Conservation (phyloP, 2,329 filamentous ascomycete species). For the Aureobasidium melanogenum region DNA sequence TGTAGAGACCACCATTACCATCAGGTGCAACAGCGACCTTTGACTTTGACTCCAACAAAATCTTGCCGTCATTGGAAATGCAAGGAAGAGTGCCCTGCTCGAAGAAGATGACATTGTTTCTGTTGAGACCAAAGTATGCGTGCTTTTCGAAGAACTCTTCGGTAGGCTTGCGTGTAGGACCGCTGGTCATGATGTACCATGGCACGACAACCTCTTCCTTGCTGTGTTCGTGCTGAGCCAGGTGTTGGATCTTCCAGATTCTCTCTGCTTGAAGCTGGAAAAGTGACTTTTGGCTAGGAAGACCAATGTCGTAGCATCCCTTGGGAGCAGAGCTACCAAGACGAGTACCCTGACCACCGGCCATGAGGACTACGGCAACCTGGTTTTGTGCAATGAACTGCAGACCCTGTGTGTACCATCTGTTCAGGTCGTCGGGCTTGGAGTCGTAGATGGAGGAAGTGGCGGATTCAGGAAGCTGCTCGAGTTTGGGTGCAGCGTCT, state of each 20-base stretch:
- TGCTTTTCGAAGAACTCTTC: slow-evolving; percentile 86
- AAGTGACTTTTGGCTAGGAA: slow-evolving; percentile 85
- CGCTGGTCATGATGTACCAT: slow-evolving; percentile 99
- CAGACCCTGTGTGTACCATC: slow-evolving; percentile 70
- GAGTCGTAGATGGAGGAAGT: slow-evolving; percentile 90
- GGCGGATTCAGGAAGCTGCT: slow-evolving; percentile 79
- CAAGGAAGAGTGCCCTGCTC: slow-evolving; percentile 96
- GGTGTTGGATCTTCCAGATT: slow-evolving; percentile 73
- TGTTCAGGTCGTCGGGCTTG: slow-evolving; percentile 63
- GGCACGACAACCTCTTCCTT: slow-evolving; percentile 61
- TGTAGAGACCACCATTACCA: slow-evolving; percentile 94
- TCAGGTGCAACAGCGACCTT: slow-evolving; percentile 92
- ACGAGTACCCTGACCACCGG: slow-evolving; percentile 90
- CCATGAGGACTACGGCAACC: slow-evolving; percentile 87
- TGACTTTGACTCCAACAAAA: slow-evolving; percentile 81
- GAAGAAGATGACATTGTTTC: slow-evolving; percentile 84
- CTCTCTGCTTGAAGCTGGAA: slow-evolving; percentile 98
- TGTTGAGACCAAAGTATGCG: slow-evolving; percentile 79
- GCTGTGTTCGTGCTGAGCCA: slow-evolving; percentile 64
- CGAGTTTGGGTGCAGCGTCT: slow-evolving; percentile 50
- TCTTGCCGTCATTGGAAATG: slow-evolving; percentile 96
- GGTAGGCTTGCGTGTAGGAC: slow-evolving; percentile 84
- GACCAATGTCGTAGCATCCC: slow-evolving; percentile 92
- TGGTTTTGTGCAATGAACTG: slow-evolving; percentile 59
- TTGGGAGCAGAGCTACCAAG: slow-evolving; percentile 93